A percentile compares a stretch with the other conserved stretches of the same genome.
These are phyloP conservation scores for Nigrograna mackinnonii DNA, from an alignment of 2,329 filamentous ascomycete species.

Conservation along the genomic window DNA sequence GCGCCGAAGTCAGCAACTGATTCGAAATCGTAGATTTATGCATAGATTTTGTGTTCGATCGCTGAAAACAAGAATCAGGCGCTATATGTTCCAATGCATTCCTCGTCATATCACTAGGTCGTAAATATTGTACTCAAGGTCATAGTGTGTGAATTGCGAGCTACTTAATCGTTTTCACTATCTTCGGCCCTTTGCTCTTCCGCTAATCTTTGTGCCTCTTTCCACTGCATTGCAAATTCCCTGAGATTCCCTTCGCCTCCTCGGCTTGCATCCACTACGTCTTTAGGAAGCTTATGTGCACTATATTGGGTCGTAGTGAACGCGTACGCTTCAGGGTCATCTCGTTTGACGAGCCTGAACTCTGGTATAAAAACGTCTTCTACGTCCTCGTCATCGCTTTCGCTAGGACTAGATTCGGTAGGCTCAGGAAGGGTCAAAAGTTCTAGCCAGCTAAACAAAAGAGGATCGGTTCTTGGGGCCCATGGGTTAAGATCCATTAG, in stretches of 20 bases:
- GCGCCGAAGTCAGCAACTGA: no score
- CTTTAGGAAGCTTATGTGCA: constrained; percentile 91
- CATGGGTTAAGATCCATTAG: constrained; percentile 96
- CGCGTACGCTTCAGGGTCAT: constrained; percentile 86
- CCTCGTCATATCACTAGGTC: no score
- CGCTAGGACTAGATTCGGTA: constrained; percentile 3
- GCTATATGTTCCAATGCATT: no score
- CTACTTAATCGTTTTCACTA: constrained; percentile 38
- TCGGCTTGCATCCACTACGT: constrained; percentile 74
- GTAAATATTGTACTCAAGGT: no score
- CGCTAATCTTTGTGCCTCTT: constrained; percentile 47
- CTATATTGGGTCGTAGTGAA: constrained; percentile 88
- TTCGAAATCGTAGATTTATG: no score
- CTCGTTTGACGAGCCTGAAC: constrained; percentile 77
- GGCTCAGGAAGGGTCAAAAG: constrained; percentile 73
- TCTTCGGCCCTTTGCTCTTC: constrained; percentile 44
- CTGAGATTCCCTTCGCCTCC: constrained; percentile 71
- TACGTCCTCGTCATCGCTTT: constrained; percentile 17
- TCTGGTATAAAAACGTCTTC: constrained; percentile 58
- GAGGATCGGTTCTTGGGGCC: constrained; percentile 83
- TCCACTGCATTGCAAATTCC: constrained; percentile 62
- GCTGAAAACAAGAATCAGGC: neutral
- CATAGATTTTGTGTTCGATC: no score
- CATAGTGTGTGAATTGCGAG: no score
- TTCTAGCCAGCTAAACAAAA: constrained; percentile 90